phyloP scores from a whole-genome alignment of 2,329 filamentous ascomycete species.

The Aspergillus pseudotamarii region DNA sequence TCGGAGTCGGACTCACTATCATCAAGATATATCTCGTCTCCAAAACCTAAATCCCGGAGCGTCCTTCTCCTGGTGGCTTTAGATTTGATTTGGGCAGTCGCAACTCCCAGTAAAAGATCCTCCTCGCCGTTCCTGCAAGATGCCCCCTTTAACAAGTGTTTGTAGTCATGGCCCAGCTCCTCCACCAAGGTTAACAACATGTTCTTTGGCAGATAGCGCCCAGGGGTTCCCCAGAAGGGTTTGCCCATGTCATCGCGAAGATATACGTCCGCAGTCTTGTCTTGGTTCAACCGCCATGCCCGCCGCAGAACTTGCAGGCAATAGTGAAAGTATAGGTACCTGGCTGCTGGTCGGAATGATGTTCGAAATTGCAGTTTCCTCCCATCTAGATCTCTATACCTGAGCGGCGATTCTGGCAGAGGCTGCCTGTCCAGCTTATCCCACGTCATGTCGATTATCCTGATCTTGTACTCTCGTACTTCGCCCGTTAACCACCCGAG shows the following conservation, averaged over 20 bases:
- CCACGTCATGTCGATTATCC: too few species aligned
- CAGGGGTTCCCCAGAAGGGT: constrained; percentile 19
- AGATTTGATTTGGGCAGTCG: too few species aligned
- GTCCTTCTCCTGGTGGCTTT: too few species aligned
- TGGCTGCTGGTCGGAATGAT: constrained; percentile 16
- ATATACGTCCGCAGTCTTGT: background rate
- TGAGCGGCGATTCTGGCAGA: too few species aligned
- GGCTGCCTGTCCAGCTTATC: too few species aligned
- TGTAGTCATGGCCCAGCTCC: constrained; percentile 13
- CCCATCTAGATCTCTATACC: constrained; percentile 2
- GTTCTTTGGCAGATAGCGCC: constrained; percentile 15
- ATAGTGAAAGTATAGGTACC: constrained; percentile 27
- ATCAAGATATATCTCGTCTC: too few species aligned
- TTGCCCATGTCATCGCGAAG: constrained; percentile 11
- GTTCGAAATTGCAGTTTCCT: constrained; percentile 15
- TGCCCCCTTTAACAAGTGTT: background rate
- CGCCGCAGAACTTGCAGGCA: constrained; percentile 20
- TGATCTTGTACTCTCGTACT: too few species aligned
- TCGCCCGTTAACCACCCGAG: too few species aligned
- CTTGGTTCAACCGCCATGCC: constrained; percentile 8
- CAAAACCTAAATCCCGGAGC: too few species aligned
- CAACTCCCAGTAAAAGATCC: too few species aligned
- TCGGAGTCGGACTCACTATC: too few species aligned
- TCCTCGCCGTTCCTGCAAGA: background rate
- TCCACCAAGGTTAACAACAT: constrained; percentile 16